A percentile compares a stretch with the other conserved stretches of the same genome.
Conservation (phyloP, 148 eudicot genomes). For the Beta vulgaris region DNA sequence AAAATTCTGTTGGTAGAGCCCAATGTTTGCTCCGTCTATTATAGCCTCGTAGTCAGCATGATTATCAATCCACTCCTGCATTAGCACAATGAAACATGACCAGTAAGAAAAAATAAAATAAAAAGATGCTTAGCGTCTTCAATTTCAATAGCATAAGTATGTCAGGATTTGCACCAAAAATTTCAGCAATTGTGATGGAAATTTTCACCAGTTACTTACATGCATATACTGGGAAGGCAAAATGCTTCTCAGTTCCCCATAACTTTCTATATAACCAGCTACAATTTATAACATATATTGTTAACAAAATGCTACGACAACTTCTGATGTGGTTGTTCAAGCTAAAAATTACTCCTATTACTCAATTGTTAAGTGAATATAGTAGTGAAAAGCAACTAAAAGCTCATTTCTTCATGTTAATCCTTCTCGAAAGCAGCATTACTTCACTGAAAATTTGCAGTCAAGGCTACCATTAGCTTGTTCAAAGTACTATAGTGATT, state of each 20-base stretch:
- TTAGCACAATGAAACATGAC: neutral
- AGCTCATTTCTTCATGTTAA: too few species aligned
- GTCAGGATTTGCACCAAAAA: neutral
- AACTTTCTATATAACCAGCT: too few species aligned
- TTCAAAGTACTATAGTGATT: neutral
- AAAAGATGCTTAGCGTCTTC: neutral
- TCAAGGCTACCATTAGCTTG: neutral
- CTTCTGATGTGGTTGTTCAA: neutral
- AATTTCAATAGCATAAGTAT: neutral
- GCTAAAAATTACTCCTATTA: too few species aligned
- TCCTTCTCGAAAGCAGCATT: too few species aligned
- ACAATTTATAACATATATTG: too few species aligned
- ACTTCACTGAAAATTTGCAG: neutral
- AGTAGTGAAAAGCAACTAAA: too few species aligned
- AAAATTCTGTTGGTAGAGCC: constrained; percentile 84
- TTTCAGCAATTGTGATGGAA: neutral
- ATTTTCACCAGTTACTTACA: neutral
- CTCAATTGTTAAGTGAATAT: too few species aligned
- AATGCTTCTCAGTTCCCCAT: too few species aligned
- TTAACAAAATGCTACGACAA: neutral
- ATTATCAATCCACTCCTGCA: constrained; percentile 77
- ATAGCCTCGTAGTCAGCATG: constrained; percentile 68
- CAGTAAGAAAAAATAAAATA: neutral
- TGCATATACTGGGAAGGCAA: too few species aligned
- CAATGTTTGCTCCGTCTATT: constrained; percentile 91